A percentile compares a stretch with the other conserved stretches of the same genome.
Evolutionary conservation across 2,329 filamentous ascomycete species (phyloP).

Genomic region (Calonectria hawksworthii): DNA sequence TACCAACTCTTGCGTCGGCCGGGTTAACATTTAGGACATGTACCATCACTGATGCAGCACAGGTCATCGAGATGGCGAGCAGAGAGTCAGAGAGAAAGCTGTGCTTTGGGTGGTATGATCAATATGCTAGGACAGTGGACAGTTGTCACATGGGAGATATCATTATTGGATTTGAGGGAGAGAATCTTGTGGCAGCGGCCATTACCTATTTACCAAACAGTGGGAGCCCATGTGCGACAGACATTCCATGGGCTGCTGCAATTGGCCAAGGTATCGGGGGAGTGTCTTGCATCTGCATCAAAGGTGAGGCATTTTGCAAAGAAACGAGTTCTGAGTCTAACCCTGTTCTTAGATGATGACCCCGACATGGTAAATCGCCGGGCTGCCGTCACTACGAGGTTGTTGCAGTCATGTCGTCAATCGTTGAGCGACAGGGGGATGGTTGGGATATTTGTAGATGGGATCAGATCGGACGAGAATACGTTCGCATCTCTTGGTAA

Average conservation of each 20-base stretch:
- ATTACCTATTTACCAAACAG: conserved; percentile 66
- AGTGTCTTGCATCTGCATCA: conserved; percentile 72
- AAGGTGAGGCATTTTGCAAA: conserved; percentile 57
- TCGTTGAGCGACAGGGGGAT: conserved; percentile 64
- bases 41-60: conserved; percentile 59
- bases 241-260: conserved; percentile 68
- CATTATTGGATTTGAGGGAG: conserved; percentile 65
- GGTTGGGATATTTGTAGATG: conserved; percentile 69
- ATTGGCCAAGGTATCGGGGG: conserved; percentile 68
- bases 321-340: conserved; percentile 25
- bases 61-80: conserved; percentile 65
- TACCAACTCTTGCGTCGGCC: conserved; percentile 54
- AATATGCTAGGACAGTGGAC: conserved; percentile 66
- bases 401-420: conserved; percentile 67
- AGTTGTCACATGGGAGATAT: conserved; percentile 65
- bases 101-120: conserved; percentile 71
- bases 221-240: conserved; percentile 61
- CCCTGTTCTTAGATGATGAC: conserved; percentile 56
- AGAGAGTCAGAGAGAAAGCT: conserved; percentile 61
- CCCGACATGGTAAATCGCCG: conserved; percentile 58
- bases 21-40: conserved; percentile 62
- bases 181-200: conserved; percentile 65
- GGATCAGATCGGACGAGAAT: conserved; percentile 64
- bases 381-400: conserved; percentile 65
- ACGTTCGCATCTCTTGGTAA: conserved; percentile 67